Base-by-base conservation (phyloP, 371 early-diverging fungal genomes). In the Aphelidium insulamus region DNA sequence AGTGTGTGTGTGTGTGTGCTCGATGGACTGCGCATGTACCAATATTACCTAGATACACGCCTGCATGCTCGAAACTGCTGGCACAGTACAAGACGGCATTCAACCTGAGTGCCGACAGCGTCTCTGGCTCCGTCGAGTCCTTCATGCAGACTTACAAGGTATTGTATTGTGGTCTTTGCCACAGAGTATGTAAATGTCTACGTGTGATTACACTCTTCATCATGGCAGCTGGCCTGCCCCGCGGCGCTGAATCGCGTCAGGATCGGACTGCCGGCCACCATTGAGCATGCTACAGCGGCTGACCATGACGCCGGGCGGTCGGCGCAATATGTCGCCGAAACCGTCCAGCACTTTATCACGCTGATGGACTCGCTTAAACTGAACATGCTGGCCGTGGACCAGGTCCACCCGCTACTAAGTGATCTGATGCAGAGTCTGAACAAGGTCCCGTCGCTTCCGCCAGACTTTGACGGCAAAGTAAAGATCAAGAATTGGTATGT, bases 81-180 rank as follows among this genome's bases (percentile, higher is more conserved):
- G 68, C 80, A 3, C 88, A 92, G 41, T 90, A 75, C 55, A 87
- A 81, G 46, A 79, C 91, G 9, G 81, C 83, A 0, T 48, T 78
- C 32, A 82, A 76, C 34, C 62, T 90, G 41, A 46, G 81, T 10
- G 57, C 59, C 10, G 64, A 74, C 30, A 51, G 58, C 4, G 62
- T 82, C 0, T 56, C 61, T 10, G 65, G 75, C 30, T n/a, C n/a
- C 45, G 49, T 86, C 1, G 64, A 79, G 28, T 55, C 57, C 25
- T 92, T 90, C 41, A 72, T 81, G 63, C 55, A 61, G 17, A 75
- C 75, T 26, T 87, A 87, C 54, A 72, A 76, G 57, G 73, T 69
- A 52, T 32, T 21, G n/a, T n/a, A n/a, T n/a, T n/a, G n/a, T n/a
- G n/a, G n/a, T n/a, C n/a, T n/a, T n/a, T n/a, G n/a, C n/a, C n/a